phyloP scores from a whole-genome alignment of 177 flowering plant species.

The Tripterygium wilfordii region DNA sequence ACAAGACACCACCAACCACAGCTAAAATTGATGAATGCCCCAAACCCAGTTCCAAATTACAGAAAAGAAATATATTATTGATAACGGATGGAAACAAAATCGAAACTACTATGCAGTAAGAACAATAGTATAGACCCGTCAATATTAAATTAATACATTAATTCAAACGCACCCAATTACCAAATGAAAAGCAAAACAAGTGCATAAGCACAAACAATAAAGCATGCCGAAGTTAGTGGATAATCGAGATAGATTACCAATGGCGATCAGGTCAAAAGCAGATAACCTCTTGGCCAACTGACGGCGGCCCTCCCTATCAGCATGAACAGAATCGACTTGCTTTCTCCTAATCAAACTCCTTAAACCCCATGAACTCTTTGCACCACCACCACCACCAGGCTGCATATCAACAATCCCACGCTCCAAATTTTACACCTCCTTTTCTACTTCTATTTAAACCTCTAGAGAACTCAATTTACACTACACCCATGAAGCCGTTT shows the following conservation, averaged over 20 bases:
- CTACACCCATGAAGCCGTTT: no score
- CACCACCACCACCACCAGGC: conserved; percentile 7
- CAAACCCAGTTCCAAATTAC: no score
- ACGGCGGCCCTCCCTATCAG: conserved; percentile 12
- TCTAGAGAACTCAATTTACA: neutral
- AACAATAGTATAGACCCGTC: no score
- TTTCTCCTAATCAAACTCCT: conserved; percentile 63
- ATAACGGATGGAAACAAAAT: no score
- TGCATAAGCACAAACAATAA: neutral
- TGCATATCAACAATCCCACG: conserved; percentile 27
- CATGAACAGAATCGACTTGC: conserved; percentile 64
- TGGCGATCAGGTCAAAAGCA: conserved; percentile 63
- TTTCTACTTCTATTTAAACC: neutral
- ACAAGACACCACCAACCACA: no score
- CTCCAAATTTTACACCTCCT: conserved; percentile 16
- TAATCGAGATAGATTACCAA: conserved; percentile 49
- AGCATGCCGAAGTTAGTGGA: no score
- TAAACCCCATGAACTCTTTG: conserved; percentile 30
- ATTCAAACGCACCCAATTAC: neutral
- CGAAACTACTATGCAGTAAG: no score
- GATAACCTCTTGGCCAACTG: conserved; percentile 73
- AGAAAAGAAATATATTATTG: no score
- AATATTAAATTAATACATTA: no score
- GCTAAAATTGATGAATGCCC: no score
- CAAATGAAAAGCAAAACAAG: neutral